Conservation (phyloP, 345 rosid species). For the Ceriops tagal region DNA sequence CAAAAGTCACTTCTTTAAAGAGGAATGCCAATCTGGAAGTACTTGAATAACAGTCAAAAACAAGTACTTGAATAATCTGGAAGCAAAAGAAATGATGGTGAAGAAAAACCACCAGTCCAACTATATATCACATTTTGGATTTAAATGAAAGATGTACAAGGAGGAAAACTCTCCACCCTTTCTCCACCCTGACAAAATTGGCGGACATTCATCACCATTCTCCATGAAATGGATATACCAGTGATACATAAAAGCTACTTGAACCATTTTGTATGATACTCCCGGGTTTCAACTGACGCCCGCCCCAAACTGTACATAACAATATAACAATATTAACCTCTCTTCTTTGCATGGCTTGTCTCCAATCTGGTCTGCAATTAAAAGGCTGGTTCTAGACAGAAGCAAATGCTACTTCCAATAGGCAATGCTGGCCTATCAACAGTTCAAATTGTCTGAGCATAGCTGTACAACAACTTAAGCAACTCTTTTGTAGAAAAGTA, state of each 20-base stretch:
- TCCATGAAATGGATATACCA: background rate
- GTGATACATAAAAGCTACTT: background rate
- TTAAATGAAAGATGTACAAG: too few species aligned
- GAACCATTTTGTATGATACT: background rate
- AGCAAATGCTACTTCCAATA: background rate
- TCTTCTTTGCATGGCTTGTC: background rate
- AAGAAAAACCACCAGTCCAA: background rate
- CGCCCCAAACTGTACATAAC: constrained; percentile 3
- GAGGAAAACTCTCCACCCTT: too few species aligned
- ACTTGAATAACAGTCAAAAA: too few species aligned
- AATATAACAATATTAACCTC: too few species aligned
- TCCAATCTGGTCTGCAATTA: background rate
- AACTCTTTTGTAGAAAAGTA: constrained; percentile 25
- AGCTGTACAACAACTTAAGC: background rate
- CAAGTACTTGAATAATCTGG: too few species aligned
- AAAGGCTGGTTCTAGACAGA: background rate
- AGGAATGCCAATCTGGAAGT: too few species aligned
- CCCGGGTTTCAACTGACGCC: background rate
- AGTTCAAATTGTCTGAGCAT: background rate
- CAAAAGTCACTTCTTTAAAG: too few species aligned
- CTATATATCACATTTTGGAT: background rate
- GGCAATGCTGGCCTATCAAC: background rate
- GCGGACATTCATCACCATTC: background rate
- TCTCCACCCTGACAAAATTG: background rate
- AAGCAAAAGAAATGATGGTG: background rate